Conservation (phyloP, 148 eudicot genomes). For the Tetragonia tetragonoides region DNA sequence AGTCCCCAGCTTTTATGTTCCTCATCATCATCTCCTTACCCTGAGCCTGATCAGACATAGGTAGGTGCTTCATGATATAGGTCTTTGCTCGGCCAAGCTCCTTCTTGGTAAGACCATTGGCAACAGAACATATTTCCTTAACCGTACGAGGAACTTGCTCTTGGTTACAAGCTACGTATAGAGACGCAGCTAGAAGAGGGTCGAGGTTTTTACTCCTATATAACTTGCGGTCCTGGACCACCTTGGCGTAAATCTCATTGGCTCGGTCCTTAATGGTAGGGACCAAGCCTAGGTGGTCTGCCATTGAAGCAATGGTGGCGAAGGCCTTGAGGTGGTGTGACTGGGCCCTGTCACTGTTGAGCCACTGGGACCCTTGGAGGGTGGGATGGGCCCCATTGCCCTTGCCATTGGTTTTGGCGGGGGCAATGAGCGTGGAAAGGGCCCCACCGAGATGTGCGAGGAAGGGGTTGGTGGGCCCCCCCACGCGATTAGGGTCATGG, state of each 20-base stretch:
- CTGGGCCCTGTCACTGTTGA: neutral
- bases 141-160: slow-evolving; percentile 20
- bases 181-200: slow-evolving; percentile 15
- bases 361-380: too few species aligned
- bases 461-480: slow-evolving; percentile 53
- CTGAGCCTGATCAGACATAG: neutral
- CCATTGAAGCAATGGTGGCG: slow-evolving; percentile 4
- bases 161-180: slow-evolving; percentile 20
- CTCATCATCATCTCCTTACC: neutral
- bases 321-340: neutral
- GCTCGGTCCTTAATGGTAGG: slow-evolving; percentile 6
- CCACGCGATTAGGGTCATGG: slow-evolving; percentile 67
- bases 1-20: neutral
- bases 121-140: slow-evolving; percentile 25
- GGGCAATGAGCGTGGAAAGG: neutral
- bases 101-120: slow-evolving; percentile 3
- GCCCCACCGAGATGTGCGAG: slow-evolving; percentile 16
- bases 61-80: slow-evolving; percentile 6
- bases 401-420: neutral
- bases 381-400: neutral
- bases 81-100: slow-evolving; percentile 3
- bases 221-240: neutral
- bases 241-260: slow-evolving; percentile 15
- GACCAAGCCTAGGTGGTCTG: neutral
- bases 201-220: slow-evolving; percentile 13